Evolutionary conservation across 495 filamentous ascomycete genomes (phyloP).

Genomic region (Cudoniella acicularis): DNA sequence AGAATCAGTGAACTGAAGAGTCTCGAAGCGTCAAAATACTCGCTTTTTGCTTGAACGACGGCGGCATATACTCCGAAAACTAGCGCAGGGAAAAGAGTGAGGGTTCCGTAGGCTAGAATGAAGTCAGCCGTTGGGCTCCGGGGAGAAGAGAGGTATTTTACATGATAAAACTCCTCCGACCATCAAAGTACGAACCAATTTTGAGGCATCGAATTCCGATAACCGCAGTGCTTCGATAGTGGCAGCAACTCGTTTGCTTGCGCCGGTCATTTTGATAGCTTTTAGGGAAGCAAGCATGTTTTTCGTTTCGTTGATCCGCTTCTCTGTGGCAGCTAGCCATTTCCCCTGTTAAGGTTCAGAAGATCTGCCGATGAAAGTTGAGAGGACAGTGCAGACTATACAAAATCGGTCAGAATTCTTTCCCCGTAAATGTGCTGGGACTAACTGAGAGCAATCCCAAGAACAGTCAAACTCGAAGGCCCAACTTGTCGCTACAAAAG

Average conservation of each 20-base stretch:
- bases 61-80: neutral
- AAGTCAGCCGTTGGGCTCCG: neutral
- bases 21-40: conserved; percentile 12
- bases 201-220: neutral
- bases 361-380: neutral
- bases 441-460: neutral
- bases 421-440: neutral
- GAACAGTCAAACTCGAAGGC: conserved; percentile 6
- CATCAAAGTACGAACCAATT: neutral
- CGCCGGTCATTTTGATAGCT: conserved; percentile 52
- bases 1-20: conserved; percentile 34
- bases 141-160: neutral
- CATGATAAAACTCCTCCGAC: neutral
- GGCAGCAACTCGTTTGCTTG: conserved; percentile 32
- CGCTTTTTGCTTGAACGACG: neutral
- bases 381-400: neutral
- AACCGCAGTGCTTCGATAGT: conserved; percentile 33
- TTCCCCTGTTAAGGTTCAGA: neutral
- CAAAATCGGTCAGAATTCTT: neutral
- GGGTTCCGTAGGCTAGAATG: neutral
- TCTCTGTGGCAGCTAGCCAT: conserved; percentile 17
- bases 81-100: neutral
- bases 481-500: conserved; percentile 50
- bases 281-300: conserved; percentile 52
- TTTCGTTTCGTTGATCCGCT: conserved; percentile 40